Percentiles rank a stretch among this genome's conserved stretches.
phyloP scores from a whole-genome alignment of 176 grass and related monocot genomes.

The Bolboschoenus planiculmis region DNA sequence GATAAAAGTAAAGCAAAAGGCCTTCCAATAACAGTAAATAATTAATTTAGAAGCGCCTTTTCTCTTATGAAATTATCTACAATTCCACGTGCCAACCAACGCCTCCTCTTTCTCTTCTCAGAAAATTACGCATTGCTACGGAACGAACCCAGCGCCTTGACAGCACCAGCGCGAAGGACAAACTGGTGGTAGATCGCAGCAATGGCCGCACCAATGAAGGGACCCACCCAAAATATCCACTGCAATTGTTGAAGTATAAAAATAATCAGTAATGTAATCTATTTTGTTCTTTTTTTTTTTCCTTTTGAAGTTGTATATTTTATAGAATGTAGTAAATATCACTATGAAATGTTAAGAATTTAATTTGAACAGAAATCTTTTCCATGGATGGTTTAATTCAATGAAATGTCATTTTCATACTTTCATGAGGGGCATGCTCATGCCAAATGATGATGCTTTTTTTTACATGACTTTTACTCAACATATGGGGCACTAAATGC shows the following conservation, averaged over 20 bases:
- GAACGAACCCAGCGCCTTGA: conserved; percentile 17
- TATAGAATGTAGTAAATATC: not conserved
- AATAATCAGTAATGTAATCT: not conserved
- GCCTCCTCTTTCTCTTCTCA: not conserved
- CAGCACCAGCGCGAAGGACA: conserved; percentile 11
- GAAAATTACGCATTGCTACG: conserved; percentile 21
- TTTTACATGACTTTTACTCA: not conserved
- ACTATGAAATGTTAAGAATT: no score
- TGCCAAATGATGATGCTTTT: not conserved
- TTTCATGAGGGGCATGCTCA: not conserved
- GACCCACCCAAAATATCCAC: conserved; percentile 27
- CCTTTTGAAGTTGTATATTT: not conserved
- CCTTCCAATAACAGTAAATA: conserved; percentile 1
- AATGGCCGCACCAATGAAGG: conserved; percentile 21
- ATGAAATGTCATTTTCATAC: not conserved
- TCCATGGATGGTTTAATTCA: not conserved
- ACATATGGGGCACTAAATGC: not conserved
- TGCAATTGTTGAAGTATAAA: not conserved
- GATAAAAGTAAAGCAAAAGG: conserved; percentile 12
- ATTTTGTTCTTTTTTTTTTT: not conserved
- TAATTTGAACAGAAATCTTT: not conserved
- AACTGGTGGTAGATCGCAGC: conserved; percentile 12
- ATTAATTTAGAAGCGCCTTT: conserved; percentile 12
- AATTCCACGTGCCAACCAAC: not conserved
- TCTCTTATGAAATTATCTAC: conserved; percentile 22